Evolutionary conservation across 108 stramenopile species (phyloP), one percentile per base, ranked within the genome.

Genomic region (Stephanodiscus minutulus): DNA sequence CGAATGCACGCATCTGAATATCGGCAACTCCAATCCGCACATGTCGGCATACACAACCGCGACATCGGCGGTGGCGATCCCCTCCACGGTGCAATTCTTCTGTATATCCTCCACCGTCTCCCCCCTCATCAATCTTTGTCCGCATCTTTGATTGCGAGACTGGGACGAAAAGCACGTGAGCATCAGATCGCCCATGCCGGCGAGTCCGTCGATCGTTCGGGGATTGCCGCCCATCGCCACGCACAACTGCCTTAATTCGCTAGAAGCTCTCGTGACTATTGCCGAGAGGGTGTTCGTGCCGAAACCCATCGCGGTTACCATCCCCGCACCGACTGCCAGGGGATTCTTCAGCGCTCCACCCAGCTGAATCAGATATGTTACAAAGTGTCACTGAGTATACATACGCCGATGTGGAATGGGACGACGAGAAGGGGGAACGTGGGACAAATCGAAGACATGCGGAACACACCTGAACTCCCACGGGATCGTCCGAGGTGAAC

Each of bases 261-360:
- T 66, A 10, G 83, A 79, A 7, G 91, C 87, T n/a, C 93, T 77
- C 1, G 93, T 92, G 27, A 96, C 85, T 18, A 84, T 73, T 21
- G 89, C 91, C 9, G 95, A 87, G 62, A 92, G 83, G n/a, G 95
- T 92, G 53, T 96, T 96, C 60, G 88, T 85, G 20, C 95, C 95
- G 60, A 86, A 86, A 0, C 87, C 89, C 58, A 82, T 63, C 20
- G 91, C 95, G 13, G 89, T 85, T 53, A 92, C 82, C 79, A 94
- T 86, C 4, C 95, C 95, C 0, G 92, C 90, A 27, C 91, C 94
- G 18, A 96, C 89, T 12, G 94, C 94, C 67, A 93, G 62, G 0
- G 91, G 91, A 61, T 96, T 96, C 70, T 96, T 96, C 18, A 96
- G 73, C 1, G 95, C 91, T 15, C 95, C 95, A 36, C 91, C 93